Evolutionary conservation across 2,329 filamentous ascomycete species (phyloP).

Genomic region (Hypoxylon sp.): DNA sequence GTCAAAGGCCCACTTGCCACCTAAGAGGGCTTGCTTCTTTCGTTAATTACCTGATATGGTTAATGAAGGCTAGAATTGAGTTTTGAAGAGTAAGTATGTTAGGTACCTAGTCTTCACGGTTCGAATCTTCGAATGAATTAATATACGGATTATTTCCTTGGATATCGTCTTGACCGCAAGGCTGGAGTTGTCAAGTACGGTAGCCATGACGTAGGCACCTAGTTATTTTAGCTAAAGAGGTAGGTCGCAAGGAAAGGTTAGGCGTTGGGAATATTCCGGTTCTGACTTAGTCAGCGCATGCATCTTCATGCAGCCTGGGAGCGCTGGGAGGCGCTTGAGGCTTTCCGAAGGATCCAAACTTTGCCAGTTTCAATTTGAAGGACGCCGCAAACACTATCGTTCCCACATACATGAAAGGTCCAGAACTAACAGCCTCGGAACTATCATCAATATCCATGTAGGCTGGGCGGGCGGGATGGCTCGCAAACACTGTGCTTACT

Average conservation of each 20-base stretch:
- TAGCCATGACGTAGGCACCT: constrained; percentile 8
- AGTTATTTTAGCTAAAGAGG: constrained; percentile 1
- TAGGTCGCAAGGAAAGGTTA: background rate
- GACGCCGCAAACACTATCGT: constrained; percentile 27
- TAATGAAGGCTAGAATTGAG: background rate
- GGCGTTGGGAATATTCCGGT: background rate
- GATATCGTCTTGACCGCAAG: constrained; percentile 1
- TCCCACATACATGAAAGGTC: constrained; percentile 18
- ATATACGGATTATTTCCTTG: background rate
- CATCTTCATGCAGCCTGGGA: no score
- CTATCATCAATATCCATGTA: constrained; percentile 25
- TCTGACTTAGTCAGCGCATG: constrained; percentile 10
- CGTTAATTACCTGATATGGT: background rate
- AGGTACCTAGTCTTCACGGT: background rate
- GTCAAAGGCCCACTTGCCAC: constrained; percentile 1
- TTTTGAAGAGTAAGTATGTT: background rate
- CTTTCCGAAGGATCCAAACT: constrained; percentile 5
- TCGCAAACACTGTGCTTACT: constrained; percentile 41
- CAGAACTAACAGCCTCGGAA: constrained; percentile 25
- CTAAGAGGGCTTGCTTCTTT: background rate
- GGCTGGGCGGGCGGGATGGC: constrained; percentile 14
- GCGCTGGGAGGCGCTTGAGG: background rate
- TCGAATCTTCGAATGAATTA: background rate
- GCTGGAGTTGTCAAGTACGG: constrained; percentile 2
- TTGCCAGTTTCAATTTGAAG: constrained; percentile 7